Conservation (phyloP, 108 stramenopile genomes). For the Cyclotella choctawhatcheeana region DNA sequence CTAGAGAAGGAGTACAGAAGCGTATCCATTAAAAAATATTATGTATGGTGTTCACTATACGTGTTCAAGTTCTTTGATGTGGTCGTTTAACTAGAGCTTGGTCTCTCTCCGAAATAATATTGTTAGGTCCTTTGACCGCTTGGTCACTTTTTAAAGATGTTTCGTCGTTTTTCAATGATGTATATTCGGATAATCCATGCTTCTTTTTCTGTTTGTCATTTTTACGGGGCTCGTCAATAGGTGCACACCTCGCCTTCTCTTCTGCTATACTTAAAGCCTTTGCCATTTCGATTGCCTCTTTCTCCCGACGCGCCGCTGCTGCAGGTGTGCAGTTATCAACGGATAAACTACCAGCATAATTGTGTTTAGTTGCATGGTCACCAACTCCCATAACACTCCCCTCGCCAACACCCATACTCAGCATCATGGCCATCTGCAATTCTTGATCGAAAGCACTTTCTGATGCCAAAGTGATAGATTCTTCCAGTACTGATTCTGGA, state of each 20-base stretch:
- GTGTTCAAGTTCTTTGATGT: too few species aligned
- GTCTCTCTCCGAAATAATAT: background rate
- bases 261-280: conserved; percentile 57
- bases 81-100: too few species aligned
- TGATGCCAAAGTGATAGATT: conserved; percentile 36
- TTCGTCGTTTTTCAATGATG: background rate
- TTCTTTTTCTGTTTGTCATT: background rate
- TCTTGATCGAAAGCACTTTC: conserved; percentile 35
- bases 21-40: too few species aligned
- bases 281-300: conserved; percentile 58
- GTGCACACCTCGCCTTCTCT: conserved; percentile 27
- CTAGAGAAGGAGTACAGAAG: too few species aligned
- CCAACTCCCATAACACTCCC: conserved; percentile 49
- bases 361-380: conserved; percentile 8
- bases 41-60: too few species aligned
- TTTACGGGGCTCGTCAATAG: background rate
- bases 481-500: conserved; percentile 38
- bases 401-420: conserved; percentile 41
- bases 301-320: conserved; percentile 25
- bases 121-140: background rate
- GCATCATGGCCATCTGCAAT: conserved; percentile 50
- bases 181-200: background rate
- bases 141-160: background rate
- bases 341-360: background rate
- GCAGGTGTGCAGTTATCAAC: background rate